A percentile compares a stretch with the other conserved stretches of the same genome.
These are phyloP conservation scores for Chernovozyma aurita DNA, from an alignment of 1,139 yeast genomes.

Conservation along the genomic window DNA sequence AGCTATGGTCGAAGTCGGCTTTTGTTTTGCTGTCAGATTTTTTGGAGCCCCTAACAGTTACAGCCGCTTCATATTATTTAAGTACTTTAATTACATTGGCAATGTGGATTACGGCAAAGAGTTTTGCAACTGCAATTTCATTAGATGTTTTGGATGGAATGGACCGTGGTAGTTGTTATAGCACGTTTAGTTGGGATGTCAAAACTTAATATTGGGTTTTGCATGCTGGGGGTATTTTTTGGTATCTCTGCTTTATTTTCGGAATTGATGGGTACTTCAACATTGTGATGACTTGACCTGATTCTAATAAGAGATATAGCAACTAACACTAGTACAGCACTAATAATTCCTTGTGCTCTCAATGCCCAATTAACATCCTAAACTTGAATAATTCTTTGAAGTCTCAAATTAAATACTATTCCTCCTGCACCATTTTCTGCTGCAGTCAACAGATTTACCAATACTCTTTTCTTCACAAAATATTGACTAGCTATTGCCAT, in stretches of 20 bases:
- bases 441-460: constrained; percentile 55
- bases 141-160: constrained; percentile 24
- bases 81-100: constrained; percentile 25
- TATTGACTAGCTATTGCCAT: constrained; percentile 46
- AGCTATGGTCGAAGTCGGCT: constrained; percentile 43
- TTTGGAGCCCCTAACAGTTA: constrained; percentile 37
- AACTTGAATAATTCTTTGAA: constrained; percentile 28
- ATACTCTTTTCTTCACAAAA: constrained; percentile 49
- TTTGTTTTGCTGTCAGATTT: constrained; percentile 32
- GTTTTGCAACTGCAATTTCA: constrained; percentile 24
- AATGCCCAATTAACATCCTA: constrained; percentile 32
- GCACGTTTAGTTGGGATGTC: constrained; percentile 43
- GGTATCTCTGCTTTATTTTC: constrained; percentile 46
- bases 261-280: constrained; percentile 50
- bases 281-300: constrained; percentile 20
- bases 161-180: constrained; percentile 22
- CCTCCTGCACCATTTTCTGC: constrained; percentile 67
- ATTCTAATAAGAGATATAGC: constrained; percentile 23
- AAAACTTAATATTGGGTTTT: constrained; percentile 45
- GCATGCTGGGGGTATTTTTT: constrained; percentile 43
- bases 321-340: constrained; percentile 28
- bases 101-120: constrained; percentile 34
- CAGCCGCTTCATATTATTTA: constrained; percentile 19
- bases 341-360: constrained; percentile 32
- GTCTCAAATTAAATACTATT: constrained; percentile 38